A percentile compares a stretch with the other conserved stretches of the same genome.
Conservation (phyloP, 2,329 filamentous ascomycete species). For the Fusarium clavum region DNA sequence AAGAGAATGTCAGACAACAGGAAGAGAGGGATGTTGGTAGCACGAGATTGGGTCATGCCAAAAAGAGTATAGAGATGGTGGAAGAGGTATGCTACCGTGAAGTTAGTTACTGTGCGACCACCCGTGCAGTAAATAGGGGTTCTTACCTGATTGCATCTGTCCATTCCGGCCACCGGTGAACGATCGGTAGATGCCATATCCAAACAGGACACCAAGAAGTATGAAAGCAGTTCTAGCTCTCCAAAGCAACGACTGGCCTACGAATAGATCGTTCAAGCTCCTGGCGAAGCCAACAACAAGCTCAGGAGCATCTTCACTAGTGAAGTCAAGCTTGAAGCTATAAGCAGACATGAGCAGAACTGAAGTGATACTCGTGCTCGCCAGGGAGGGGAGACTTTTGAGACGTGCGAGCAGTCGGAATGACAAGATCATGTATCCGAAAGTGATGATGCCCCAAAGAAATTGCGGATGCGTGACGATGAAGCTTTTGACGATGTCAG, state of each 20-base stretch:
- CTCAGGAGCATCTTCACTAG: conserved; percentile 87
- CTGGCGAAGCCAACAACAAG: conserved; percentile 67
- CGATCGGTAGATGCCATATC: conserved; percentile 56
- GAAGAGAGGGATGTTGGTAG: conserved; percentile 87
- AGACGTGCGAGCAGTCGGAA: conserved; percentile 58
- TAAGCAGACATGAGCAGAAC: conserved; percentile 68
- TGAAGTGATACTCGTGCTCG: conserved; percentile 56
- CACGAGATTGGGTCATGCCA: conserved; percentile 86
- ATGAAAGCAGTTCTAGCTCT: conserved; percentile 64
- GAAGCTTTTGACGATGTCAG: conserved; percentile 83
- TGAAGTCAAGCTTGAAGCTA: conserved; percentile 91
- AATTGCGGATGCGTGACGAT: conserved; percentile 71
- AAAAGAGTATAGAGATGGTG: conserved; percentile 82
- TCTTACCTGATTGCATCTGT: conserved; percentile 48
- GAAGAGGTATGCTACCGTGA: conserved; percentile 56
- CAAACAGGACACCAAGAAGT: conserved; percentile 56
- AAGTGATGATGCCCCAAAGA: conserved; percentile 79
- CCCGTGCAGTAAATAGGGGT: neutral
- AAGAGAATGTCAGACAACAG: conserved; percentile 75
- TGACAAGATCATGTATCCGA: conserved; percentile 73
- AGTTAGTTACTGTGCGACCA: conserved; percentile 12
- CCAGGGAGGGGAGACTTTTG: conserved; percentile 55
- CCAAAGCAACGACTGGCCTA: conserved; percentile 59
- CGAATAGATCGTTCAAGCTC: conserved; percentile 55
- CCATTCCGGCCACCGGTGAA: conserved; percentile 45